These are phyloP conservation scores for Colletotrichum endophyticum DNA, from an alignment of 2,329 filamentous ascomycete genomes.

Conservation along the genomic window DNA sequence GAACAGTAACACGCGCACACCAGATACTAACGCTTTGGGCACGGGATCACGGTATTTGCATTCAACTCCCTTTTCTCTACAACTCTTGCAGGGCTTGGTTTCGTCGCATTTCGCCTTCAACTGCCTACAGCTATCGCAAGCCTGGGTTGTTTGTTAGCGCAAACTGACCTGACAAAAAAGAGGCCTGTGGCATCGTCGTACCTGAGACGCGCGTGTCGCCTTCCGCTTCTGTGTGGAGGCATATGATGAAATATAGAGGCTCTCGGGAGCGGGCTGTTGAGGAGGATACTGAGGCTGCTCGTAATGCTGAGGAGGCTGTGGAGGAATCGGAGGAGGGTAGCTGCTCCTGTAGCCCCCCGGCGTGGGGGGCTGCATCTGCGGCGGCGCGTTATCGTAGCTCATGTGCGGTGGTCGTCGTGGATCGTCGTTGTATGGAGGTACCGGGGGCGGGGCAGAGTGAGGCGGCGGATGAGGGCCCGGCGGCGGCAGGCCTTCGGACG, in stretches of 20 bases:
- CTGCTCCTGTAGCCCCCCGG: slow-evolving; percentile 46
- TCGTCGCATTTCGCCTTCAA: slow-evolving; percentile 94
- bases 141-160: slow-evolving; percentile 52
- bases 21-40: slow-evolving; percentile 78
- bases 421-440: slow-evolving; percentile 46
- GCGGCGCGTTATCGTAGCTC: slow-evolving; percentile 54
- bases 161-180: not conserved
- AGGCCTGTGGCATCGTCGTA: slow-evolving; percentile 30
- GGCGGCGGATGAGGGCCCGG: slow-evolving; percentile 39
- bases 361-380: slow-evolving; percentile 44
- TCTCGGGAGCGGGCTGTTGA: slow-evolving; percentile 34
- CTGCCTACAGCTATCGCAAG: slow-evolving; percentile 87
- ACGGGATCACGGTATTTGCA: slow-evolving; percentile 92
- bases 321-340: slow-evolving; percentile 42
- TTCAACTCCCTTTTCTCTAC: slow-evolving; percentile 81
- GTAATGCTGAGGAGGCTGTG: slow-evolving; percentile 35
- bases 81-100: slow-evolving; percentile 82
- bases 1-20: slow-evolving; percentile 28
- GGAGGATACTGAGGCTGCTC: slow-evolving; percentile 32
- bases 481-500: slow-evolving; percentile 36
- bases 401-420: slow-evolving; percentile 50
- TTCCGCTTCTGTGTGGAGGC: slow-evolving; percentile 60
- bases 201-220: slow-evolving; percentile 69
- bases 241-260: slow-evolving; percentile 46
- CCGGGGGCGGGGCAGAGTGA: slow-evolving; percentile 34